A percentile compares a stretch with the other conserved stretches of the same genome.
Evolutionary conservation across 352 stramenopile genomes (phyloP).

Genomic region (Phytophthora tubulina): DNA sequence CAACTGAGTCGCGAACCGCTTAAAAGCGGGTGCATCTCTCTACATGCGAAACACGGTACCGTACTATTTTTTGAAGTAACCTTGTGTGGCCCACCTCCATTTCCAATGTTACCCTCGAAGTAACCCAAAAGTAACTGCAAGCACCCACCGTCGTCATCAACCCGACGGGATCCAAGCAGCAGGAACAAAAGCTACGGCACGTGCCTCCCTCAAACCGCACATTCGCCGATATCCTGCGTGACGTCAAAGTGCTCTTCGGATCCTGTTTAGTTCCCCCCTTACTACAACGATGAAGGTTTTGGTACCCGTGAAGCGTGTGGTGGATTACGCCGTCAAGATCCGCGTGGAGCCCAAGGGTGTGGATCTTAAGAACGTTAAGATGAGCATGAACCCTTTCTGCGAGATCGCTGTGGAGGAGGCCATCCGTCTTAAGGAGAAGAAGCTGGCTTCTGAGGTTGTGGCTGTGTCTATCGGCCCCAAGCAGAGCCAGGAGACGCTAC

Average conservation of each 20-base stretch:
- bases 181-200: not conserved
- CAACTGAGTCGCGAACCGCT: too few species aligned
- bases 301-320: conserved; percentile 97
- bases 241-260: conserved; percentile 1
- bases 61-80: too few species aligned
- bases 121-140: conserved; percentile 7
- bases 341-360: conserved; percentile 95
- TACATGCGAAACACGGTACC: too few species aligned
- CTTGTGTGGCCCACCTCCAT: not conserved
- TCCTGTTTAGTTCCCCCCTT: not conserved
- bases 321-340: conserved; percentile 99
- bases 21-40: too few species aligned
- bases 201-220: conserved; percentile 9
- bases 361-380: conserved; percentile 99
- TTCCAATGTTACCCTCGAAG: not conserved
- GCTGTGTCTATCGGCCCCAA: conserved; percentile 98
- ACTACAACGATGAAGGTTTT: conserved; percentile 85
- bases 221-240: conserved; percentile 25
- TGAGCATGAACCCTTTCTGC: conserved; percentile 99
- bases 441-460: conserved; percentile 95
- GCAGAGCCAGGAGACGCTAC: conserved; percentile 96
- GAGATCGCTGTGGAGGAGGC: conserved; percentile 98
- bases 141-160: conserved; percentile 5
- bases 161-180: conserved; percentile 10
- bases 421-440: conserved; percentile 98